These are phyloP conservation scores for Podospora fimiseda DNA, from an alignment of 495 filamentous ascomycete genomes.

Conservation along the genomic window DNA sequence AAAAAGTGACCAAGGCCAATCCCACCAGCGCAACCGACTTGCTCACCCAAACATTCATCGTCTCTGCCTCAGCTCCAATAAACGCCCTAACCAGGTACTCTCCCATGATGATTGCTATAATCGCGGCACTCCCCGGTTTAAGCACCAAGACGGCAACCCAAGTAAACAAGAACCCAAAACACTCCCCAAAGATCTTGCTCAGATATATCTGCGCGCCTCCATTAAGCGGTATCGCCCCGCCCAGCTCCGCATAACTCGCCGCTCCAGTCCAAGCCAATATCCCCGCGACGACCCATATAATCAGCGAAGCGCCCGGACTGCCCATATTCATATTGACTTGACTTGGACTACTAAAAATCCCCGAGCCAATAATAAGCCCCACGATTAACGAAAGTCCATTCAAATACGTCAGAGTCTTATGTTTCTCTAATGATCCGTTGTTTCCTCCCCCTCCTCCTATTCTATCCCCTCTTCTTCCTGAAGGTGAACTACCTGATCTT, in stretches of 20 bases:
- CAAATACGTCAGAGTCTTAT: conserved; percentile 90
- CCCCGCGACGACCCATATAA: conserved; percentile 87
- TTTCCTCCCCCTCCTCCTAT: conserved; percentile 39
- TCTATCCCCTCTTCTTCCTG: conserved; percentile 42
- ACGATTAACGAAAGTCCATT: conserved; percentile 89
- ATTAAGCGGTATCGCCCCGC: conserved; percentile 92
- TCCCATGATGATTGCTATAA: conserved; percentile 95
- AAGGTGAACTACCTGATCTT: conserved; percentile 44
- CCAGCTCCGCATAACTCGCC: conserved; percentile 91
- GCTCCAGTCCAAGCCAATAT: conserved; percentile 93
- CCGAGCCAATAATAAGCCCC: conserved; percentile 92
- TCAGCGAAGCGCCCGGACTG: conserved; percentile 81
- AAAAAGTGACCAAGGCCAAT: conserved; percentile 63
- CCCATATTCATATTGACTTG: conserved; percentile 92
- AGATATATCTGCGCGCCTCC: conserved; percentile 91
- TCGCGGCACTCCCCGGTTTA: conserved; percentile 88
- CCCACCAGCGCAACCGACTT: conserved; percentile 80
- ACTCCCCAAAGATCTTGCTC: conserved; percentile 90
- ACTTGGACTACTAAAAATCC: conserved; percentile 91
- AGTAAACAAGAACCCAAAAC: conserved; percentile 85
- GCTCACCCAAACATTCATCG: conserved; percentile 77
- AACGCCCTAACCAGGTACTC: conserved; percentile 88
- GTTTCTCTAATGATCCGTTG: conserved; percentile 71
- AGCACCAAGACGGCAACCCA: conserved; percentile 93
- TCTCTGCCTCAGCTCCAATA: conserved; percentile 72